A percentile compares a stretch with the other conserved stretches of the same genome.
Evolutionary conservation across 441 rosid genomes (phyloP).

Genomic region (California macrophylla): DNA sequence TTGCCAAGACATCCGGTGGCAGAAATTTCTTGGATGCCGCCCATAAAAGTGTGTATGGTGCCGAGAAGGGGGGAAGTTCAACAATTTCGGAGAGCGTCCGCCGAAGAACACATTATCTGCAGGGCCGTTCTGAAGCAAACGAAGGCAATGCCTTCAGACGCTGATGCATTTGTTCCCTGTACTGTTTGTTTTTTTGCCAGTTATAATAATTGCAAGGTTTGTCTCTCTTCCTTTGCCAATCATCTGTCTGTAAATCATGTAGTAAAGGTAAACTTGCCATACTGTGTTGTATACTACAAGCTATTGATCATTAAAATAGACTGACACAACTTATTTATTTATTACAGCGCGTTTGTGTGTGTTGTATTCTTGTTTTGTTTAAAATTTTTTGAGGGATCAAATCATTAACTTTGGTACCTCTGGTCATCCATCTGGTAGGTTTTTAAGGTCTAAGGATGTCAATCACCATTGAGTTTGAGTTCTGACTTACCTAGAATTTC

Average conservation of each 20-base stretch:
- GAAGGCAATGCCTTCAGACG: constrained; percentile 82
- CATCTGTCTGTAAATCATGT: neutral
- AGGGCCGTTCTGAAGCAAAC: constrained; percentile 44
- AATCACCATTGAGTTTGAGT: no score
- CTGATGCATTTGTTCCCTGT: constrained; percentile 18
- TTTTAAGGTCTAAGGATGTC: neutral
- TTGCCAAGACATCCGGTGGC: constrained; percentile 32
- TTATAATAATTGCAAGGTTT: neutral
- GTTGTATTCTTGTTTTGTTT: neutral
- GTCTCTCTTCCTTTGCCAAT: neutral
- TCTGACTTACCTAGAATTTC: no score
- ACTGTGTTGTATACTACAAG: neutral
- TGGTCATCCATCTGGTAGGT: neutral
- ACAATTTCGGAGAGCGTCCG: constrained; percentile 86
- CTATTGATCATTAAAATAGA: neutral
- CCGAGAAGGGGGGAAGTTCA: constrained; percentile 79
- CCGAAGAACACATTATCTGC: constrained; percentile 65
- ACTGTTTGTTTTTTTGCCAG: neutral
- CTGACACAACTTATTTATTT: no score
- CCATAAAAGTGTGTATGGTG: constrained; percentile 65
- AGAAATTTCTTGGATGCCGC: constrained; percentile 74
- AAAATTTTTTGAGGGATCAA: neutral
- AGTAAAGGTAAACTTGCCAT: neutral
- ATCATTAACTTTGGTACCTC: neutral
- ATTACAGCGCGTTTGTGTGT: no score